Percentiles rank a stretch among this genome's conserved stretches.
phyloP scores from a whole-genome alignment of 2,329 filamentous ascomycete genomes.

The Fulvia fulva region DNA sequence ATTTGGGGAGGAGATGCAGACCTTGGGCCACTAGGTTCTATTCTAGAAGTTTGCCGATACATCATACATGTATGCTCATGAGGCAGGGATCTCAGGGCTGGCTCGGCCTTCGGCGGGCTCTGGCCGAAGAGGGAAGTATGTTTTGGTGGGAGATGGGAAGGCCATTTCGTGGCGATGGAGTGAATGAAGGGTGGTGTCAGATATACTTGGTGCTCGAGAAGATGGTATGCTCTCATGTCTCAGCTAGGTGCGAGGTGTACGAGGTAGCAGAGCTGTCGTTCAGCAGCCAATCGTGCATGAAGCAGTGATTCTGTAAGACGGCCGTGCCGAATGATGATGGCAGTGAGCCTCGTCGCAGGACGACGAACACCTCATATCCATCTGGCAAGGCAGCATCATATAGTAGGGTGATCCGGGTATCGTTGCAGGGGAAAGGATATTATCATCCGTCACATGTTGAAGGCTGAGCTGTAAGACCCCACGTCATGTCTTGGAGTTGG shows the following conservation, averaged over 20 bases:
- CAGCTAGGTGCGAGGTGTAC: not conserved
- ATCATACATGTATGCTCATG: not conserved
- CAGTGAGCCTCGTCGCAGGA: not conserved
- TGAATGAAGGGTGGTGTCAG: not conserved
- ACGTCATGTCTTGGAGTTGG: not conserved
- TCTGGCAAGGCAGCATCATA: not conserved
- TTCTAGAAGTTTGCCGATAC: not conserved
- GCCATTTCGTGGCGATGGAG: not conserved
- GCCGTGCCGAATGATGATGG: not conserved
- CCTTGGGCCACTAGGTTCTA: slow-evolving; percentile 2
- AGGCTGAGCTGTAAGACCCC: not conserved
- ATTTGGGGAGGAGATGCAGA: not conserved
- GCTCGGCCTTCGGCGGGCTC: not conserved
- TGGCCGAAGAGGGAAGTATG: slow-evolving; percentile 1
- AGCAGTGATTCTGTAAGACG: not conserved
- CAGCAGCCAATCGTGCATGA: not conserved
- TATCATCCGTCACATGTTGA: not conserved
- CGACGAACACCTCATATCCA: not conserved
- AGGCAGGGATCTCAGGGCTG: not conserved
- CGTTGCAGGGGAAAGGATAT: not conserved
- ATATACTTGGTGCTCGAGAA: not conserved
- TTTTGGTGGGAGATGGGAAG: not conserved
- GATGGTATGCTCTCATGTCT: not conserved
- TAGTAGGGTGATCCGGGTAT: not conserved
- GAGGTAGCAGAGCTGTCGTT: not conserved